Evolutionary conservation across 2,329 filamentous ascomycete species (phyloP).

Genomic region (Aspergillus ibericus): DNA sequence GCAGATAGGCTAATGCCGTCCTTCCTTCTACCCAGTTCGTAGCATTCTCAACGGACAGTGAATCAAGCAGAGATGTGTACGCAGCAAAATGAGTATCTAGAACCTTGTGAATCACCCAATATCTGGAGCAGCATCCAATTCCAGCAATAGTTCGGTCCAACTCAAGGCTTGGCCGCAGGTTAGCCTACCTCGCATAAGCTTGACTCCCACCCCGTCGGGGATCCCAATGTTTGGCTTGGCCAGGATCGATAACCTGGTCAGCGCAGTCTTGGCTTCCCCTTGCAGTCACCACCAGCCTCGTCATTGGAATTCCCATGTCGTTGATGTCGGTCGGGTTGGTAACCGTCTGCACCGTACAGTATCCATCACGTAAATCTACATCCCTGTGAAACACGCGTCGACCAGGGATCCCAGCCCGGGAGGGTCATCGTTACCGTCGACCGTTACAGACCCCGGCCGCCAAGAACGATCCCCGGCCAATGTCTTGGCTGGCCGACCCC

Average conservation of each 20-base stretch:
- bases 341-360: not conserved
- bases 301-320: not conserved
- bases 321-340: not conserved
- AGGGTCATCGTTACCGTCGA: not conserved
- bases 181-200: not conserved
- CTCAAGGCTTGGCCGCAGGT: no score
- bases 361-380: not conserved
- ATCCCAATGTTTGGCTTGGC: not conserved
- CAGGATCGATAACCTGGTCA: not conserved
- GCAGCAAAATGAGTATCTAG: no score
- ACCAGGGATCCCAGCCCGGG: not conserved
- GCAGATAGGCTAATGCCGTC: no score
- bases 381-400: not conserved
- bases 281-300: not conserved
- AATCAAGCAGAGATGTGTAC: no score
- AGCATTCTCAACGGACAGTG: no score
- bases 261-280: not conserved
- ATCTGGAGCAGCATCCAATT: no score
- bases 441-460: not conserved
- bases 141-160: no score
- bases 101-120: no score
- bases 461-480: not conserved
- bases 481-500: not conserved
- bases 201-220: not conserved
- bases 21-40: no score